Conservation (phyloP, 176 grass and related monocot species). For the Ananas comosus region DNA sequence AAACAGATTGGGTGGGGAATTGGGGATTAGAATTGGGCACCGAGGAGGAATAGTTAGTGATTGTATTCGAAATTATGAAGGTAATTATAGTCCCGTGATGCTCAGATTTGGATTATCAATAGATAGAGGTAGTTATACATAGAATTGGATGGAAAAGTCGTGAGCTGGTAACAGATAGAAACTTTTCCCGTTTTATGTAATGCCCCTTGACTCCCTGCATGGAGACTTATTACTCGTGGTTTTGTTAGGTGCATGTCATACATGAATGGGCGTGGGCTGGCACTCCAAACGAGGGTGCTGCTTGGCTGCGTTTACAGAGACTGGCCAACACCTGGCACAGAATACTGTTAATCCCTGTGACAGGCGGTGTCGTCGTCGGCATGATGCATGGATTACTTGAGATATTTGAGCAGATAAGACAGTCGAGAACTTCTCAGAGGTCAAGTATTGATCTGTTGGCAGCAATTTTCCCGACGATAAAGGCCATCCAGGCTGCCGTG, state of each 20-base stretch:
- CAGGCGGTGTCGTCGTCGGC: constrained; percentile 84
- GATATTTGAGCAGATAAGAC: constrained; percentile 78
- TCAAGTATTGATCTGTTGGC: constrained; percentile 64
- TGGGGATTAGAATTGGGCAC: too few relatives aligned
- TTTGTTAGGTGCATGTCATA: constrained; percentile 84
- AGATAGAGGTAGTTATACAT: too few relatives aligned
- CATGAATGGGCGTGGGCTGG: constrained; percentile 98
- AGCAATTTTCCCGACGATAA: constrained; percentile 66
- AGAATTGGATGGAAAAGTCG: too few relatives aligned
- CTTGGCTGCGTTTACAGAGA: constrained; percentile 89
- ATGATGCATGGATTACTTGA: constrained; percentile 96
- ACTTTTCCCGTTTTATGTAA: background rate
- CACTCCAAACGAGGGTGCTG: constrained; percentile 86
- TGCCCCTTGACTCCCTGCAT: background rate
- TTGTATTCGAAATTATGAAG: too few relatives aligned
- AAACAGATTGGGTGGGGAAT: too few relatives aligned
- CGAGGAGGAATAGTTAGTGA: too few relatives aligned
- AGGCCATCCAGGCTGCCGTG: constrained; percentile 80
- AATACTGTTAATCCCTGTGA: constrained; percentile 87
- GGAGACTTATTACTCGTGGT: constrained; percentile 4
- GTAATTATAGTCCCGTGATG: too few relatives aligned
- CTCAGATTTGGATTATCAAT: too few relatives aligned
- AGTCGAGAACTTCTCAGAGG: constrained; percentile 32
- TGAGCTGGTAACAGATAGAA: background rate
- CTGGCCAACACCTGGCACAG: constrained; percentile 89